Base-by-base conservation (phyloP, 768 basidiomycete genomes). In the Clathrus columnatus region DNA sequence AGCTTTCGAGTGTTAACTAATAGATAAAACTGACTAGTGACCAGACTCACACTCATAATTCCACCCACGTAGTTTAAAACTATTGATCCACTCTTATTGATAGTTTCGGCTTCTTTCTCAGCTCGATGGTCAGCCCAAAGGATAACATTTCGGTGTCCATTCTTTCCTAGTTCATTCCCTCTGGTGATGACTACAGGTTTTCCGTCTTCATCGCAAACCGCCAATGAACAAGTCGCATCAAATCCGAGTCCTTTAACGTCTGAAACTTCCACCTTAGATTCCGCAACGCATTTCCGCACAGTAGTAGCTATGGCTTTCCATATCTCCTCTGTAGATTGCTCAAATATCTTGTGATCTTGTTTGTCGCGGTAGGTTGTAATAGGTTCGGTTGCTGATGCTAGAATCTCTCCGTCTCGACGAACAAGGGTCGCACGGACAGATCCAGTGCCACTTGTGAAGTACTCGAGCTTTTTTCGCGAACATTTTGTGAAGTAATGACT, bases 101-200 rank as follows among this genome's bases (percentile, higher is more conserved):
- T 94, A 43, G 85, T 67, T 43, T 90, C 82, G 1, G 95, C 95
- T 66, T 99, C 93, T 64, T 85, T 76, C 71, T 91, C 86, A 0
- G 96, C 95, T 49, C 95, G 81, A 69, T 96, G 93, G 69, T 98
- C 94, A 2, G 94, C 95, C 96, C 95, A 99, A 1, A 99, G 75
- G 43, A 98, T 81, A 57, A 97, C 78, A 68, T 97, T 92, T 59
- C 89, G 79, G 61, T 88, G 85, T 17, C 87, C 88, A 18, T 65
- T 70, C 50, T 73, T 67, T 2, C 88, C 91, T 1, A 89, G 69
- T 20, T 73, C 67, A 1, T 77, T 71, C 0, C 85, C 88, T 46
- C 78, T 81, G 2, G 86, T 89, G 32, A 99, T 83, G 6, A 73
- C 71, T 20, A 96, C 73, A 0, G 93, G 87, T 36, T 79, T 70